phyloP scores from a whole-genome alignment of 2,329 filamentous ascomycete species.

The Arthrinium phaeospermum region DNA sequence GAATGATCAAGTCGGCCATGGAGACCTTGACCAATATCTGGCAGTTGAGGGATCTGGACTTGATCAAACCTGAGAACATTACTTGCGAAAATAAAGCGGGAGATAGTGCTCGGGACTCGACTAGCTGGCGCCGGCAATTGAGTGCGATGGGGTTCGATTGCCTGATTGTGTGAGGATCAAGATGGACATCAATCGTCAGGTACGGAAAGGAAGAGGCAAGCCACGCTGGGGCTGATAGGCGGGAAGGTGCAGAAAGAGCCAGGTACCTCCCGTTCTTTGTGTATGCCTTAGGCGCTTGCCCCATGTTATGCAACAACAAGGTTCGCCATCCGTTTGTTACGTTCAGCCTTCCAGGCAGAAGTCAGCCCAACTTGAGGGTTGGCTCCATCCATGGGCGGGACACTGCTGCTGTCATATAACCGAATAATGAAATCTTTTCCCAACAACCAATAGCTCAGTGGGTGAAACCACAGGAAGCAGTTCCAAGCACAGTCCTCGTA shows the following conservation, averaged over 20 bases:
- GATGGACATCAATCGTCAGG: not conserved
- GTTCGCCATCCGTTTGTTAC: conserved; percentile 9
- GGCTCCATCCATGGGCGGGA: not conserved
- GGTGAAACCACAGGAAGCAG: not conserved
- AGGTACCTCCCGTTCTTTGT: not conserved
- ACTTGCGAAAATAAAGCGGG: not conserved
- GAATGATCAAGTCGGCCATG: conserved; percentile 56
- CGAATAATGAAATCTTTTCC: not conserved
- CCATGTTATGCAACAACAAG: not conserved
- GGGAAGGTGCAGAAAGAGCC: not conserved
- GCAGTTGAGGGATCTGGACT: conserved; percentile 46
- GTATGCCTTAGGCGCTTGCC: not conserved
- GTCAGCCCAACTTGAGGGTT: not conserved
- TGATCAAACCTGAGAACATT: conserved; percentile 25
- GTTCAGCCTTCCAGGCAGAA: not conserved
- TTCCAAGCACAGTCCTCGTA: conserved; percentile 7
- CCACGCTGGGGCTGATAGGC: conserved; percentile 12
- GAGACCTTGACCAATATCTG: conserved; percentile 55
- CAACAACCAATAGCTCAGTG: not conserved
- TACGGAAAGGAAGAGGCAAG: not conserved
- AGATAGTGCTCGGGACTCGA: not conserved
- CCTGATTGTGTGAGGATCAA: conserved; percentile 48
- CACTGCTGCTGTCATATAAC: not conserved
- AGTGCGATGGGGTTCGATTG: conserved; percentile 51
- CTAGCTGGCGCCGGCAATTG: conserved; percentile 49